Evolutionary conservation across 2,329 filamentous ascomycete species (phyloP).

Genomic region (Aspergillus tanneri): DNA sequence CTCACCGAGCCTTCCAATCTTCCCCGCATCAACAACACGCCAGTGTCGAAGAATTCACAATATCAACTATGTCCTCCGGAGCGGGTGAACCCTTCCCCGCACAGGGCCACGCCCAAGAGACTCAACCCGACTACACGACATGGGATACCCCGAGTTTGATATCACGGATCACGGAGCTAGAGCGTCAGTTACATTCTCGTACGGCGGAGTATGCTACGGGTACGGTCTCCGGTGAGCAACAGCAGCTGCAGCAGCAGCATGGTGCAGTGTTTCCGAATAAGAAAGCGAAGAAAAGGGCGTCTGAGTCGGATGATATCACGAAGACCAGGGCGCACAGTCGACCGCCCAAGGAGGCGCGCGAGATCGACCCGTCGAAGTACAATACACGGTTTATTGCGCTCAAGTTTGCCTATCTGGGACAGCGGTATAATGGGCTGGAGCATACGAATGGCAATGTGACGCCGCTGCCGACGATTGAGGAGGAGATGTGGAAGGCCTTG

Average conservation of each 20-base stretch:
- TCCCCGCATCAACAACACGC: constrained; percentile 7
- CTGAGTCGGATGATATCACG: constrained; percentile 26
- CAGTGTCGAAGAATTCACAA: constrained; percentile 14
- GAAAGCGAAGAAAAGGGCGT: constrained; percentile 18
- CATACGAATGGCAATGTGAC: constrained; percentile 70
- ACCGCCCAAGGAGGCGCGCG: constrained; percentile 47
- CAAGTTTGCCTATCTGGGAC: constrained; percentile 91
- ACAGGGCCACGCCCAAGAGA: neutral
- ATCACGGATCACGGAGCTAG: constrained; percentile 65
- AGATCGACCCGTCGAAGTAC: constrained; percentile 78
- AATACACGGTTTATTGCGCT: constrained; percentile 81
- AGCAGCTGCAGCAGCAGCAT: constrained; percentile 1
- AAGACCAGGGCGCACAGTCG: constrained; percentile 26
- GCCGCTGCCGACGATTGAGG: constrained; percentile 79
- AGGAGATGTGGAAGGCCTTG: constrained; percentile 89
- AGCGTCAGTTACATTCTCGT: constrained; percentile 61
- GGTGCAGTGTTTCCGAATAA: constrained; percentile 6
- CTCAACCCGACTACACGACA: constrained; percentile 55
- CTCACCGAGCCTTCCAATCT: constrained; percentile 14
- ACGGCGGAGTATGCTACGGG: constrained; percentile 36
- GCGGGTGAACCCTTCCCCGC: constrained; percentile 10
- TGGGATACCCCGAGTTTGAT: constrained; percentile 71
- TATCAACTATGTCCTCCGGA: constrained; percentile 25
- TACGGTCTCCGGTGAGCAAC: neutral
- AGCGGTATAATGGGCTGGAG: constrained; percentile 90